phyloP scores from a whole-genome alignment of 2,329 filamentous ascomycete genomes.

The Aspergillus pseudonomiae region DNA sequence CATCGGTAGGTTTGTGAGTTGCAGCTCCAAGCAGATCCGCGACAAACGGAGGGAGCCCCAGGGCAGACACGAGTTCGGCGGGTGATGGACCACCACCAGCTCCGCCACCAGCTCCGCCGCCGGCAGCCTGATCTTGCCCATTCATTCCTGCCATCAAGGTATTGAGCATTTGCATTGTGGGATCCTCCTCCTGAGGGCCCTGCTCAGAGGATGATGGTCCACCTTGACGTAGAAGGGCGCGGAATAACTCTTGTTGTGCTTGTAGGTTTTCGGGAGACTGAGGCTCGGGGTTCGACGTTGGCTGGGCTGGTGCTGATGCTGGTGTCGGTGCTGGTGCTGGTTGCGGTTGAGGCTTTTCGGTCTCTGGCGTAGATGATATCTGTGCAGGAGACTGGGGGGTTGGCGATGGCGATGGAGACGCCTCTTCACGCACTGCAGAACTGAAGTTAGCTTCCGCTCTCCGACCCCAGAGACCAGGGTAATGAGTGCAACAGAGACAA shows the following conservation, averaged over 20 bases:
- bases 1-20: slow-evolving; percentile 40
- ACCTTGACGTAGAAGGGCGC: slow-evolving; percentile 42
- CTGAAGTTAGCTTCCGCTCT: not conserved
- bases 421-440: slow-evolving; percentile 30
- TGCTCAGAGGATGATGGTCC: slow-evolving; percentile 27
- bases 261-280: slow-evolving; percentile 37
- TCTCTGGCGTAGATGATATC: slow-evolving; percentile 14
- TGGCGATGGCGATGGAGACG: slow-evolving; percentile 29
- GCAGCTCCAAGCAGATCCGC: slow-evolving; percentile 44
- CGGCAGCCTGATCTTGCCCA: slow-evolving; percentile 23
- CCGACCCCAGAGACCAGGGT: not conserved
- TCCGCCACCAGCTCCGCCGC: no score
- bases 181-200: slow-evolving; percentile 34
- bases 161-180: slow-evolving; percentile 41
- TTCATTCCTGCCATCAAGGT: slow-evolving; percentile 39
- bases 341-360: slow-evolving; percentile 15
- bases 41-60: slow-evolving; percentile 46
- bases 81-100: slow-evolving; percentile 29
- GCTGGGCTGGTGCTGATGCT: slow-evolving; percentile 4
- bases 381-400: slow-evolving; percentile 23
- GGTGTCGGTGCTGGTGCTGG: slow-evolving; percentile 17
- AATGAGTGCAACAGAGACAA: not conserved
- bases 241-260: slow-evolving; percentile 47
- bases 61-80: slow-evolving; percentile 43
- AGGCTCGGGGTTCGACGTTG: slow-evolving; percentile 22